Conservation (phyloP, 2,329 filamentous ascomycete species). For the Colletotrichum sp. region DNA sequence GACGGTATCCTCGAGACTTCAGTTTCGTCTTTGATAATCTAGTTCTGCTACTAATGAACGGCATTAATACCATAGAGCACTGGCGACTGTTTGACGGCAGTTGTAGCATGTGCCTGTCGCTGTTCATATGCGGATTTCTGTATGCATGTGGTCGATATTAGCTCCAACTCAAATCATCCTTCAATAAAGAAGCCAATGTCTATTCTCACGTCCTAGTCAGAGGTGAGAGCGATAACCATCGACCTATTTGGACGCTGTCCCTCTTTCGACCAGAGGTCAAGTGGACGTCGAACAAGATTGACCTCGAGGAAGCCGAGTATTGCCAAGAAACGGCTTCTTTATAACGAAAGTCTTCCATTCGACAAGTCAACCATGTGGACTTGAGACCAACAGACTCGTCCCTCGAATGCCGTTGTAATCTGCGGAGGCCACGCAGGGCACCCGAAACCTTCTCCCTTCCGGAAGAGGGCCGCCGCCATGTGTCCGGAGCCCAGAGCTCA, state of each 20-base stretch:
- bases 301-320: not conserved
- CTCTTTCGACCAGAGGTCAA: not conserved
- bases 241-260: no score
- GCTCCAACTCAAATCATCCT: not conserved
- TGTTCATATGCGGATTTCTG: not conserved
- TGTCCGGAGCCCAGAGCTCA: not conserved
- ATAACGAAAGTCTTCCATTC: not conserved
- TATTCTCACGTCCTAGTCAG: not conserved
- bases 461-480: not conserved
- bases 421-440: not conserved
- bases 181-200: not conserved
- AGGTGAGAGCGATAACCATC: not conserved
- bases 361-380: not conserved
- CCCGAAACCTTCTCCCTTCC: not conserved
- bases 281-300: not conserved
- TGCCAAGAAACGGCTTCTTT: not conserved
- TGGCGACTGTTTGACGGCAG: not conserved
- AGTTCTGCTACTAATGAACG: no score
- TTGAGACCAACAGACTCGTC: rapidly evolving
- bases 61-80: no score
- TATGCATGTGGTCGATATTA: not conserved
- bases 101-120: not conserved
- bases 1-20: not conserved
- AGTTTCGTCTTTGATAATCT: no score
- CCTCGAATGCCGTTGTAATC: not conserved